Conservation (phyloP, 805 yeast species). For the Cyberlindnera petersonii region DNA sequence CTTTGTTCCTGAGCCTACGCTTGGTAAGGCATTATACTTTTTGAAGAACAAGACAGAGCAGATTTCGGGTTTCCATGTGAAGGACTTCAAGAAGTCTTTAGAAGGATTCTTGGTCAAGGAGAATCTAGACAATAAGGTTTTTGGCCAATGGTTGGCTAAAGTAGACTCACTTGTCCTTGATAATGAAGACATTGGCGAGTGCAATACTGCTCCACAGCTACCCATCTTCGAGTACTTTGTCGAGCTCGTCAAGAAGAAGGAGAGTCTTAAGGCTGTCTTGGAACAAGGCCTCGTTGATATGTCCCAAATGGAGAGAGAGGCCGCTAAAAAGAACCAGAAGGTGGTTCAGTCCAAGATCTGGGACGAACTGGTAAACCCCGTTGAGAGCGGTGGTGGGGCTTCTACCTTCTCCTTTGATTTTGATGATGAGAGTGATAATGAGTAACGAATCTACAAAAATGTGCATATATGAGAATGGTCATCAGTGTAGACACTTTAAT, state of each 20-base stretch:
- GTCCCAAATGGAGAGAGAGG: conserved; percentile 32
- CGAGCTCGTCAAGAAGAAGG: conserved; percentile 40
- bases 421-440: conserved; percentile 25
- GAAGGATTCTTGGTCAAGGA: conserved; percentile 28
- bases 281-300: conserved; percentile 33
- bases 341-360: conserved; percentile 47
- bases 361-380: conserved; percentile 37
- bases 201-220: conserved; percentile 35
- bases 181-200: conserved; percentile 65
- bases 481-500: too few relatives aligned
- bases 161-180: conserved; percentile 29
- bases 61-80: conserved; percentile 73
- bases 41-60: conserved; percentile 65
- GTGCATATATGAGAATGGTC: too few relatives aligned
- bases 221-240: conserved; percentile 63
- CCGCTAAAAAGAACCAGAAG: conserved; percentile 19
- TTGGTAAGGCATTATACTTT: conserved; percentile 62
- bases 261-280: conserved; percentile 36
- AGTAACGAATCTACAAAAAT: conserved; percentile 4
- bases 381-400: not conserved
- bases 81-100: conserved; percentile 41
- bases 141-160: conserved; percentile 30
- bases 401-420: conserved; percentile 25
- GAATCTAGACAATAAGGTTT: conserved; percentile 15
- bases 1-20: conserved; percentile 66